Evolutionary conservation across 129 eudicot genomes (phyloP), one percentile per base, ranked within the genome.

Genomic region (Lactuca saligna): DNA sequence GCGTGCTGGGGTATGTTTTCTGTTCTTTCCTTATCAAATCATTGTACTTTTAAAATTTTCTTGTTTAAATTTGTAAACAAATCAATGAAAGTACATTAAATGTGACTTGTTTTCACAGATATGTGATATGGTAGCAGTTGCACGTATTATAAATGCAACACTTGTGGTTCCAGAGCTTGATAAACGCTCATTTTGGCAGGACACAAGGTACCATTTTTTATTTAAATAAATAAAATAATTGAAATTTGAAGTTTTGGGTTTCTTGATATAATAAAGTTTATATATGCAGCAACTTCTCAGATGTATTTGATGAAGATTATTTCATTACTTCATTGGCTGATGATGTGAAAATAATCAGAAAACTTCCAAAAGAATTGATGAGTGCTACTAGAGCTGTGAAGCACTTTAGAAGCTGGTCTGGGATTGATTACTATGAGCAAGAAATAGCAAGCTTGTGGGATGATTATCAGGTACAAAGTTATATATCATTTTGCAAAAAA

Each of bases 371-470:
- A 82, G 97, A 89, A 59, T 66, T 94, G 33, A 66, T 75, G 70
- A 60, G 56, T 71, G 92, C 95, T 63, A 82, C 96, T n/a, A 85
- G 95, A 82, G 99, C 95, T 12, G 95, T 89, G 35, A 89, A 89
- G 75, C 96, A 94, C 58, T 94, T 94, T 74, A 82, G 90, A 75
- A 94, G 99, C 76, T 94, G 99, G 99, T 89, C 99, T n/a, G 91
- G 97, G 38, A 35, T 87, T 31, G 93, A 93, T 70, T 94, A 94
- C 78, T 94, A 94, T 48, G 78, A 83, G 82, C 75, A 78, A 72
- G 95, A 94, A 74, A 94, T 94, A 48, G 90, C 93, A 54, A 81
- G 87, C 70, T 44, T 94, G 86, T 94, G 97, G 97, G 79, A 79
- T 8, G 91, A 87, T 62, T 86, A 89, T 75, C 83, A 87, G 93